A percentile compares a stretch with the other conserved stretches of the same genome.
These are phyloP conservation scores for Nitzschia palea DNA, from an alignment of 108 stramenopile species.

Conservation along the genomic window DNA sequence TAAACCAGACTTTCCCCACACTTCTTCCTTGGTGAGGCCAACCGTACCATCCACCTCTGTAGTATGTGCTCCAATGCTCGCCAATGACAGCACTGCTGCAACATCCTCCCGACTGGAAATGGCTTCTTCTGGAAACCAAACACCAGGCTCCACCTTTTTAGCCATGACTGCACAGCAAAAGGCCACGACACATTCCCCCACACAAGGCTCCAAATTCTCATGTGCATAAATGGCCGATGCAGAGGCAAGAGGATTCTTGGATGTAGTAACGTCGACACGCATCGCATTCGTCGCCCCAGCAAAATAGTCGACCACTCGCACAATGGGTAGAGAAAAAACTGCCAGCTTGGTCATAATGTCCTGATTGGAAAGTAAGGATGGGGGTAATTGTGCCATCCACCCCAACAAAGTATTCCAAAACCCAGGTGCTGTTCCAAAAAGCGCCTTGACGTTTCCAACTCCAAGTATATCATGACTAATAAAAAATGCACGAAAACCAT, in stretches of 20 bases:
- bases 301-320: constrained; percentile 80
- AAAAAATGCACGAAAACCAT: too few relatives aligned
- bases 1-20: constrained; percentile 29
- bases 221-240: constrained; percentile 56
- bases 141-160: constrained; percentile 48
- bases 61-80: constrained; percentile 50
- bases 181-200: constrained; percentile 76
- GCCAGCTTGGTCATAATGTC: constrained; percentile 69
- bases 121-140: constrained; percentile 77
- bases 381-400: constrained; percentile 60
- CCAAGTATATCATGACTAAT: constrained; percentile 33
- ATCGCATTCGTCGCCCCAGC: constrained; percentile 88
- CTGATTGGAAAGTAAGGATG: constrained; percentile 59
- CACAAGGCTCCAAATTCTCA: constrained; percentile 81
- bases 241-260: constrained; percentile 1
- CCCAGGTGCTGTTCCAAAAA: constrained; percentile 81
- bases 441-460: constrained; percentile 40
- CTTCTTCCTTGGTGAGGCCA: constrained; percentile 5
- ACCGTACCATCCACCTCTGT: constrained; percentile 27
- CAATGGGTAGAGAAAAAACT: constrained; percentile 78
- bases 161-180: constrained; percentile 67
- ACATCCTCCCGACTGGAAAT: constrained; percentile 21
- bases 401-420: constrained; percentile 87
- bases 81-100: constrained; percentile 40
- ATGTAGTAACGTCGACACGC: constrained; percentile 51